Percentiles rank a stretch among this genome's conserved stretches.
These are phyloP conservation scores for Solanum bukasovii DNA, from an alignment of 257 asterid species.

Conservation along the genomic window DNA sequence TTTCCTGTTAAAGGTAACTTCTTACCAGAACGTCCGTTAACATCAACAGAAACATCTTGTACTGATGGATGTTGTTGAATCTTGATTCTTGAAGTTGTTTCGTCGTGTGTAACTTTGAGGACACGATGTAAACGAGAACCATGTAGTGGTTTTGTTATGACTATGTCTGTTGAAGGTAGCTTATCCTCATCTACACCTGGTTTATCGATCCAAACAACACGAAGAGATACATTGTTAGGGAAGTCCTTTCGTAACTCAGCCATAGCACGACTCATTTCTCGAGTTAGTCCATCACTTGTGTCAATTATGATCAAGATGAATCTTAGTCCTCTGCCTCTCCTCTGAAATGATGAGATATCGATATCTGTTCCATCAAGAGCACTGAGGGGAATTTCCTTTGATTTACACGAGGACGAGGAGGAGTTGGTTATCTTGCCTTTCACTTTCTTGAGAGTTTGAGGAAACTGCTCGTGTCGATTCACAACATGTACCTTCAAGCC, in stretches of 20 bases:
- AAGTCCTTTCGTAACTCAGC: slow-evolving; percentile 52
- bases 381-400: slow-evolving; percentile 40
- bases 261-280: slow-evolving; percentile 31
- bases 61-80: not conserved
- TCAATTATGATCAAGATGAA: slow-evolving; percentile 45
- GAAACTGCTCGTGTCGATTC: slow-evolving; percentile 35
- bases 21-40: not conserved
- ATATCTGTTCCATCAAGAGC: slow-evolving; percentile 36
- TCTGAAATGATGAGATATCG: not conserved
- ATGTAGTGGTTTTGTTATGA: slow-evolving; percentile 56
- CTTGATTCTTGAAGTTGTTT: not conserved
- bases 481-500: slow-evolving; percentile 43
- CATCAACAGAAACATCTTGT: not conserved
- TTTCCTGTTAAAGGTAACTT: slow-evolving; percentile 38
- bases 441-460: slow-evolving; percentile 24
- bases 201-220: slow-evolving; percentile 59
- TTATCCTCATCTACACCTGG: slow-evolving; percentile 26
- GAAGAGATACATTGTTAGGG: slow-evolving; percentile 3
- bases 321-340: not conserved
- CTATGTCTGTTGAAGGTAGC: slow-evolving; percentile 39
- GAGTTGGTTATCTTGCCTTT: slow-evolving; percentile 14
- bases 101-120: not conserved
- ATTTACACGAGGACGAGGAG: slow-evolving; percentile 1
- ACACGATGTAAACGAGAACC: slow-evolving; percentile 54
- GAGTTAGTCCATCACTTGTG: slow-evolving; percentile 27